Evolutionary conservation across 768 basidiomycete genomes (phyloP), one percentile per base, ranked within the genome.

Genomic region (Termitomyces sp.): DNA sequence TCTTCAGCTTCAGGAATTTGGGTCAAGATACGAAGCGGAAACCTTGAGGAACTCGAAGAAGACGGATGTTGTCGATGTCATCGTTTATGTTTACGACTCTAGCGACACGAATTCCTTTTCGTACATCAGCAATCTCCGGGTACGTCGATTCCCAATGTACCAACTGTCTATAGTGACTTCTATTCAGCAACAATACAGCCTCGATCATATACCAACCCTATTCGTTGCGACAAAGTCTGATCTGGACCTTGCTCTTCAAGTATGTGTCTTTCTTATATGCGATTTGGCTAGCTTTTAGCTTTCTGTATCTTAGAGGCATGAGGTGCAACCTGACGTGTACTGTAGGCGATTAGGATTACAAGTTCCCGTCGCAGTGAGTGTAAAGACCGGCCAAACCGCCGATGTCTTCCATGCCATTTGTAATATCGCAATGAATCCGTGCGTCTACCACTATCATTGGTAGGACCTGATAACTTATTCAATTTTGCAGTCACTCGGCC

Each of bases 181-280:
- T 37, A 68, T 57, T 47, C 73, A 97, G 94, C 95, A 98, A 92
- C 94, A 95, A 82, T 96, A 98, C 71, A 93, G 85, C 63, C 78
- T 97, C 33, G 94, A 98, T 70, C 90, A 93, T 71, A 92, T 98
- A 70, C 95, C 96, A 27, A 95, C 92, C 12, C 75, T 98, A 39
- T 98, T 98, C 71, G 95, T 99, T 27, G 96, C 96, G n/a, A 98
- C 96, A 41, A 99, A 99, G 75, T 95, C 94, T 6, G 96, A 99
- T 71, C 83, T 97, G 30, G 96, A 99, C 72, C 86, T 99, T 52
- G 96, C 96, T 12, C 84, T 95, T 65, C 96, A 97, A 83, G 93
- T 89, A 58, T 61, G 79, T 67, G 5, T 46, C 58, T 58, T 30
- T 57, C 44, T 27, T 47, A 30, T 55, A 7, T 12, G 20, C 20